Evolutionary conservation across 768 basidiomycete species (phyloP).

Genomic region (Psilocybe azurescens): DNA sequence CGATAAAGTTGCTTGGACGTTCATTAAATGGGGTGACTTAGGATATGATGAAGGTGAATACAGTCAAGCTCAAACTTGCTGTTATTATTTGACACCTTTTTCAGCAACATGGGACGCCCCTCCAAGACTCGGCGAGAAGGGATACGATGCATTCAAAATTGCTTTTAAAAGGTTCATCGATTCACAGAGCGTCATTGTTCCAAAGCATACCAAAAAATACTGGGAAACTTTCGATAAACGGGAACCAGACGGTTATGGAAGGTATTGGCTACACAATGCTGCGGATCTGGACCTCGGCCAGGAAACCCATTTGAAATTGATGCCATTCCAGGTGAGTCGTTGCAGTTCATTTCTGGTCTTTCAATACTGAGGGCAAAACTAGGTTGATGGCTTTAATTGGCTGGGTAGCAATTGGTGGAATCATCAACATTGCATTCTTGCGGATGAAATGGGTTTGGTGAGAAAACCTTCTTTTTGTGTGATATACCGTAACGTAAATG

Average conservation of each 20-base stretch:
- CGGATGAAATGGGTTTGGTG: conserved; percentile 98
- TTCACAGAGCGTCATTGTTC: conserved; percentile 66
- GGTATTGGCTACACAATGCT: conserved; percentile 51
- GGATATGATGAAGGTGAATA: conserved; percentile 90
- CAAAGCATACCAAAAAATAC: conserved; percentile 47
- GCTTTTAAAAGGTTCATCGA: conserved; percentile 74
- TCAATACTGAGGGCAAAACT: neutral
- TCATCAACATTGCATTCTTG: conserved; percentile 84
- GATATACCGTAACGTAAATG: no score
- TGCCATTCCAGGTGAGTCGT: conserved; percentile 81
- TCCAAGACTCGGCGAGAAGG: conserved; percentile 59
- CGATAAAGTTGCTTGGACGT: conserved; percentile 75
- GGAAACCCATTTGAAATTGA: conserved; percentile 63
- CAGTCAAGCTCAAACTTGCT: neutral
- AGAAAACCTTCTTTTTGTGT: conserved; percentile 1
- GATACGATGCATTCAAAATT: conserved; percentile 65
- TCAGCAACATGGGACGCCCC: conserved; percentile 97
- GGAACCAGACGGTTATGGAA: conserved; percentile 57
- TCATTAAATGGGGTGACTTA: conserved; percentile 93
- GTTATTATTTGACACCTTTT: conserved; percentile 11
- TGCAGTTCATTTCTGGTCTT: conserved; percentile 6
- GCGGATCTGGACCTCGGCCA: conserved; percentile 74
- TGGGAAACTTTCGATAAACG: conserved; percentile 56
- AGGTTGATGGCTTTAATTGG: conserved; percentile 88
- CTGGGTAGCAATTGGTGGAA: conserved; percentile 89